Base-by-base conservation (phyloP, 306 rosid species). In the Quercus variabilis region DNA sequence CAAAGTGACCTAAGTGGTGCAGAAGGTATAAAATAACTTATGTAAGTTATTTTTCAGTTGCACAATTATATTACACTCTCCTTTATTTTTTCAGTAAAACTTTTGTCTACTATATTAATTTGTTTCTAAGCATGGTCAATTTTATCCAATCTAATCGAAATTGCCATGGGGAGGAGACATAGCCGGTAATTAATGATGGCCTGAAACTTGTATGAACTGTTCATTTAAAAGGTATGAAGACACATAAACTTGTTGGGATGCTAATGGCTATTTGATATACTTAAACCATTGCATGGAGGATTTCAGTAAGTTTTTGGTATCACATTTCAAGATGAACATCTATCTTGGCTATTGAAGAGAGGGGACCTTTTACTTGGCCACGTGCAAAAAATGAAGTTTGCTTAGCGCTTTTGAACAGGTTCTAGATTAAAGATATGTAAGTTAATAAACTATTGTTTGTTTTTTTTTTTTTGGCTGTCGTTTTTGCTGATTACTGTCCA, bases 251-350 rank as follows among this genome's bases (percentile, higher is more conserved):
- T 67, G 43, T 60, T 57, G 52, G 23, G 64, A 79, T 81, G 74
- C 81, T 79, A 51, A 73, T 52, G 25, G 43, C 17, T 51, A 69
- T 74, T 76, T 20, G 65, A 55, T 80, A 26, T 49, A 18, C 31
- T 20, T 64, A 41, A 30, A 78, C 28, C 58, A 62, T 15, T 63
- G 3, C 21, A 10, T 46, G 2, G 75, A 28, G 21, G 26, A 15
- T 18, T 28, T 62, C 35, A 60, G 14, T 62, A 69, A 60, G 52
- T 23, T 59, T 71, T 72, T 62, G 62, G 69, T 62, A 35, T 70
- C n/a, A 26, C 52, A 23, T 83, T 81, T 74, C 89, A 84, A 90
- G 81, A 77, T 81, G 67, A 80, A 56, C 30, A 18, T 14, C 25
- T 69, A 10, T 14, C n/a, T 68, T 23, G 72, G 54, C 72, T 33